Percentiles rank a stretch among this genome's conserved stretches.
Evolutionary conservation across 108 stramenopile genomes (phyloP).

Genomic region (Licmophora abbreviata): DNA sequence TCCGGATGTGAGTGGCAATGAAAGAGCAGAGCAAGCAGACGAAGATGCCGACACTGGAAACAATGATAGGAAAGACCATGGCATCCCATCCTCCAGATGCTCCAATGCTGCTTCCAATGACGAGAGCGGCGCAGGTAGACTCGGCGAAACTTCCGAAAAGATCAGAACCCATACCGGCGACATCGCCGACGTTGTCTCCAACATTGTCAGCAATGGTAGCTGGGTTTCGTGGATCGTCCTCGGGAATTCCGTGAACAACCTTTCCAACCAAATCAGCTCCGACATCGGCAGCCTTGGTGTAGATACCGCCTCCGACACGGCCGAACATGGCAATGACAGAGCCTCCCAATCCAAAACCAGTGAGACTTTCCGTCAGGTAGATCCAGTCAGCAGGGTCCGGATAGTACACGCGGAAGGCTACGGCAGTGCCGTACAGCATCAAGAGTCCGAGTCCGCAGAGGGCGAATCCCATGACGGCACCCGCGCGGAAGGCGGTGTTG

Average conservation of each 20-base stretch:
- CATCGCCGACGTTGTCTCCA: slow-evolving; percentile 98
- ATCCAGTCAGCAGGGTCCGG: slow-evolving; percentile 73
- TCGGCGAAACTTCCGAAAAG: slow-evolving; percentile 97
- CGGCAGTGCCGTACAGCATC: slow-evolving; percentile 78
- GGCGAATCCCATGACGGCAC: slow-evolving; percentile 98
- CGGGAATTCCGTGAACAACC: slow-evolving; percentile 97
- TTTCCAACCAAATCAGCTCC: slow-evolving; percentile 99
- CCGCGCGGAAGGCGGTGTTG: slow-evolving; percentile 96
- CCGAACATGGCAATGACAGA: slow-evolving; percentile 99
- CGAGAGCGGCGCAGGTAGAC: slow-evolving; percentile 95
- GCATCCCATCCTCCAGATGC: slow-evolving; percentile 86
- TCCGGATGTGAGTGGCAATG: slow-evolving; percentile 89
- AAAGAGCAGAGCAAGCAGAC: slow-evolving; percentile 95
- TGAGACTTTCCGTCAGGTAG: slow-evolving; percentile 88
- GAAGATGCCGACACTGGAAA: slow-evolving; percentile 90
- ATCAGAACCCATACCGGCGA: slow-evolving; percentile 99
- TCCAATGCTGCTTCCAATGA: slow-evolving; percentile 87
- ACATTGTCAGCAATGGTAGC: slow-evolving; percentile 99
- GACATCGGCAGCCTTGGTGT: slow-evolving; percentile 99
- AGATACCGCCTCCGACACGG: slow-evolving; percentile 98
- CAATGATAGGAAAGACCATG: slow-evolving; percentile 92
- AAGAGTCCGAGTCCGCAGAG: slow-evolving; percentile 90
- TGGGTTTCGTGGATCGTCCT: slow-evolving; percentile 99
- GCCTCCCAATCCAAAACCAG: slow-evolving; percentile 96
- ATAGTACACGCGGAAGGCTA: slow-evolving; percentile 78